Evolutionary conservation across 108 stramenopile genomes (phyloP), one percentile per base, ranked within the genome.

Genomic region (Mayamaea pseudoterrestris): DNA sequence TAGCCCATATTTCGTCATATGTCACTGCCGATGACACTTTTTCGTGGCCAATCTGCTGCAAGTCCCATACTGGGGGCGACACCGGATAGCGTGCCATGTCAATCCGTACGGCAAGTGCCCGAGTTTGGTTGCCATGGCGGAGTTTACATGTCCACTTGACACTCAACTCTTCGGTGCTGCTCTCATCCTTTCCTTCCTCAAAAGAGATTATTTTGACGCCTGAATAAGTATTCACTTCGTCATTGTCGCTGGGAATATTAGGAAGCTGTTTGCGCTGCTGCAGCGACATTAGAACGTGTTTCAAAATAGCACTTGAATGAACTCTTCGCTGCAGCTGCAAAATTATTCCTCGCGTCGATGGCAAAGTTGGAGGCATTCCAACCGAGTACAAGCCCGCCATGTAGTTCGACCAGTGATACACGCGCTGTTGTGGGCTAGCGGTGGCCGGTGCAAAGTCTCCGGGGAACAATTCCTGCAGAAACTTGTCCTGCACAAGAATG

Each of bases 351-450:
- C 65, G 69, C 21, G 76, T 72, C 28, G 63, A 69, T 27, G 61
- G 35, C 32, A 69, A 54, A 21, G 28, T 20, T 17, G 41, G 25
- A 27, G 11, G 16, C 7, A 63, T 22, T 20, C 55, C 27, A 6
- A 28, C 29, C 27, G 50, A 30, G 47, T 72, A 65, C 21, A 85
- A 55, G 0, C 89, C 89, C 13, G 63, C 68, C 5, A 90, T 34
- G 37, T 73, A 77, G 55, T 90, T 81, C 49, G 81, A 85, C 89
- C 89, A 90, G 41, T 66, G 59, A 57, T 78, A 90, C 13, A 80
- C 65, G 14, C 27, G 31, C 14, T 46, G 51, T 14, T n/a, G n/a
- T n/a, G n/a, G n/a, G n/a, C n/a, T n/a, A n/a, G n/a, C n/a, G n/a
- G n/a, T n/a, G n/a, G n/a, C n/a, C n/a, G n/a, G n/a, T 9, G 58